Evolutionary conservation across 495 filamentous ascomycete species (phyloP).

Genomic region (Aspergillus heteromorphus): DNA sequence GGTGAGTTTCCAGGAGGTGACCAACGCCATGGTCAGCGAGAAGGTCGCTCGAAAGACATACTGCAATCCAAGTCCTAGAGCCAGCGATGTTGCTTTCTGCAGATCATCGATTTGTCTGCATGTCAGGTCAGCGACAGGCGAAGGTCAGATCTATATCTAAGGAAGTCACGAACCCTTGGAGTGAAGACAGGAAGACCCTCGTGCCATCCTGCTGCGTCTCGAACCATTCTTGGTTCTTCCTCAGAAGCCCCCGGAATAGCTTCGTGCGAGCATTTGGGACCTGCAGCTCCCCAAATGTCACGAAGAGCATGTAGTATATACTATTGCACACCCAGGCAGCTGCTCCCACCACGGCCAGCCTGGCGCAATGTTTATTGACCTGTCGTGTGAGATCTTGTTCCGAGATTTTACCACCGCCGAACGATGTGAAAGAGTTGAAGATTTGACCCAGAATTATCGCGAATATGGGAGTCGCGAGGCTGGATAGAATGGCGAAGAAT

Average conservation of each 20-base stretch:
- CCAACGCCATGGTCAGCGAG: slow-evolving; percentile 65
- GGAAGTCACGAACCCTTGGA: slow-evolving; percentile 62
- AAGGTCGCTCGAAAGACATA: slow-evolving; percentile 55
- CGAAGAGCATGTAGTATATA: slow-evolving; percentile 61
- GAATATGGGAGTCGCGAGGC: slow-evolving; percentile 55
- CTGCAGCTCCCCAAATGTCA: slow-evolving; percentile 76
- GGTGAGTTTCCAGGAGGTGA: slow-evolving; percentile 78
- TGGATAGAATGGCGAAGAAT: slow-evolving; percentile 53
- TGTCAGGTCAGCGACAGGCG: background rate
- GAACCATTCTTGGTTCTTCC: slow-evolving; percentile 78
- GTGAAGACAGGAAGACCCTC: slow-evolving; percentile 59
- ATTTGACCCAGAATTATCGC: slow-evolving; percentile 70
- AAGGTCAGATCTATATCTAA: background rate
- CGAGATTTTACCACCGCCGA: slow-evolving; percentile 50
- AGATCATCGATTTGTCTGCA: slow-evolving; percentile 75
- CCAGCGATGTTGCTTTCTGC: slow-evolving; percentile 72
- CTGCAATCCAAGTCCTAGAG: slow-evolving; percentile 63
- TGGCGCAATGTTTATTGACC: slow-evolving; percentile 52
- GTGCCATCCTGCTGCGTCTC: slow-evolving; percentile 68
- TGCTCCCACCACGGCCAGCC: slow-evolving; percentile 55
- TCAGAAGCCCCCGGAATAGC: slow-evolving; percentile 62
- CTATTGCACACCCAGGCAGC: slow-evolving; percentile 61
- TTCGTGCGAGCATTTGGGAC: slow-evolving; percentile 56
- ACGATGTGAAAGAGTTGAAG: slow-evolving; percentile 66
- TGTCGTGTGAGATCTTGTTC: slow-evolving; percentile 46